Evolutionary conservation across 805 yeast species (phyloP).

Genomic region (Ogataea polymorpha): DNA sequence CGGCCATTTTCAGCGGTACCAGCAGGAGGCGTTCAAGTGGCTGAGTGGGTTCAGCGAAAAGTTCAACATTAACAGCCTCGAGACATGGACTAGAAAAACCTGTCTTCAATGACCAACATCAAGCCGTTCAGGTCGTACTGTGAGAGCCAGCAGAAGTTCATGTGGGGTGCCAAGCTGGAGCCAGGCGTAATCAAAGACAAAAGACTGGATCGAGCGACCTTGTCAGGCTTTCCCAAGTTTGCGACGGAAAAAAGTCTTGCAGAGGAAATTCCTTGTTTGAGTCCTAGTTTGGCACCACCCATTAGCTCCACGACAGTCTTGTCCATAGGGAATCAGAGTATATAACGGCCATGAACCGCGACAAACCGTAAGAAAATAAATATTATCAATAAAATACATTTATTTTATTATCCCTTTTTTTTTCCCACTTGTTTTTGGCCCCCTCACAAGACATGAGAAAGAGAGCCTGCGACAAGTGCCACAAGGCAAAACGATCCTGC

Average conservation of each 20-base stretch:
- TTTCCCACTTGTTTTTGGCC: conserved; percentile 1
- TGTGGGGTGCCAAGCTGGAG: conserved; percentile 35
- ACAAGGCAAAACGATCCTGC: conserved; percentile 6
- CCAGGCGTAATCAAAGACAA: conserved; percentile 23
- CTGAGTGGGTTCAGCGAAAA: conserved; percentile 21
- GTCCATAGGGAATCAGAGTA: conserved; percentile 8
- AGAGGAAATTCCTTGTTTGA: conserved; percentile 24
- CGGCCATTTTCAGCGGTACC: conserved; percentile 24
- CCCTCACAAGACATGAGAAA: conserved; percentile 2
- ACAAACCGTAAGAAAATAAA: conserved; percentile 2
- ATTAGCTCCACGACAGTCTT: conserved; percentile 34
- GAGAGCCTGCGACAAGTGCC: conserved; percentile 10
- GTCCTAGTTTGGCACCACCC: conserved; percentile 29
- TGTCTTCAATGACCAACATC: conserved; percentile 25
- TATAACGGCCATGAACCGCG: too few relatives aligned
- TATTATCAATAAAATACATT: not conserved
- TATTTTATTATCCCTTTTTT: conserved; percentile 1
- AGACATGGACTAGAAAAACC: conserved; percentile 30
- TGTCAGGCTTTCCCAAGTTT: conserved; percentile 25
- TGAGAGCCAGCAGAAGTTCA: conserved; percentile 31
- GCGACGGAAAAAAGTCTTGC: conserved; percentile 27
- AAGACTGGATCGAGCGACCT: conserved; percentile 26
- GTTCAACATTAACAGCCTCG: conserved; percentile 25
- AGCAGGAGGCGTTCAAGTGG: conserved; percentile 24
- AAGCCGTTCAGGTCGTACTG: conserved; percentile 21